Conservation (phyloP, 352 stramenopile species). For the Phytopythium cucurbitacearum region DNA sequence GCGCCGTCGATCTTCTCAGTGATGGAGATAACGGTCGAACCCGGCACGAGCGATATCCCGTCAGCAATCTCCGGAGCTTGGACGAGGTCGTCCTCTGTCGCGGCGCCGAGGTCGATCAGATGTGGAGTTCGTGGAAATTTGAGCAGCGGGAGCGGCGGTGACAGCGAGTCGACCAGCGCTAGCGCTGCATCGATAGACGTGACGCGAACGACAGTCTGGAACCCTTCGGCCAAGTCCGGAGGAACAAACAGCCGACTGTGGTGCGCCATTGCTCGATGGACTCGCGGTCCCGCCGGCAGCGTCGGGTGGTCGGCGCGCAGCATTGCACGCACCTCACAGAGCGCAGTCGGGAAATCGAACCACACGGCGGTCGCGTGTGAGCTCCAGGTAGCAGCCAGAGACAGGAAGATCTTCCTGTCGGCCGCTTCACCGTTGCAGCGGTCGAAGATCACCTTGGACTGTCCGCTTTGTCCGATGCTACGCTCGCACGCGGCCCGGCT, state of each 20-base stretch:
- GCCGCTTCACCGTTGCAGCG: conserved; percentile 45
- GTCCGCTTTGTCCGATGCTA: conserved; percentile 18
- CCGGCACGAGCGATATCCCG: neutral
- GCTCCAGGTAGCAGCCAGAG: conserved; percentile 41
- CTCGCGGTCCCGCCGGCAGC: conserved; percentile 33
- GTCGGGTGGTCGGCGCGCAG: conserved; percentile 36
- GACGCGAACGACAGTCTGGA: conserved; percentile 41
- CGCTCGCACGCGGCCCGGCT: conserved; percentile 28
- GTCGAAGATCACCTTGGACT: conserved; percentile 44
- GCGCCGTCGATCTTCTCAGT: conserved; percentile 86
- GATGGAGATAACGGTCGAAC: conserved; percentile 33
- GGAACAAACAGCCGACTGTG: conserved; percentile 35
- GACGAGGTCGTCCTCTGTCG: conserved; percentile 53
- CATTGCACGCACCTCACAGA: conserved; percentile 49
- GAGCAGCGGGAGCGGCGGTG: conserved; percentile 33
- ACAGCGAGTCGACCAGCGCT: conserved; percentile 25
- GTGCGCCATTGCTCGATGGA: conserved; percentile 34
- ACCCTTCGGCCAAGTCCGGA: conserved; percentile 40
- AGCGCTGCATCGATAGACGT: conserved; percentile 44
- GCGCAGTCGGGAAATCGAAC: conserved; percentile 38
- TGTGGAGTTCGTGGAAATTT: conserved; percentile 65
- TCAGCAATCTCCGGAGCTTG: too few species aligned
- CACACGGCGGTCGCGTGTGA: conserved; percentile 53
- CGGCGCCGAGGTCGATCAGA: conserved; percentile 49
- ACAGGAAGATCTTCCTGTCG: conserved; percentile 39